A percentile compares a stretch with the other conserved stretches of the same genome.
phyloP scores from a whole-genome alignment of 768 basidiomycete species.

The Calocybe cyanea region DNA sequence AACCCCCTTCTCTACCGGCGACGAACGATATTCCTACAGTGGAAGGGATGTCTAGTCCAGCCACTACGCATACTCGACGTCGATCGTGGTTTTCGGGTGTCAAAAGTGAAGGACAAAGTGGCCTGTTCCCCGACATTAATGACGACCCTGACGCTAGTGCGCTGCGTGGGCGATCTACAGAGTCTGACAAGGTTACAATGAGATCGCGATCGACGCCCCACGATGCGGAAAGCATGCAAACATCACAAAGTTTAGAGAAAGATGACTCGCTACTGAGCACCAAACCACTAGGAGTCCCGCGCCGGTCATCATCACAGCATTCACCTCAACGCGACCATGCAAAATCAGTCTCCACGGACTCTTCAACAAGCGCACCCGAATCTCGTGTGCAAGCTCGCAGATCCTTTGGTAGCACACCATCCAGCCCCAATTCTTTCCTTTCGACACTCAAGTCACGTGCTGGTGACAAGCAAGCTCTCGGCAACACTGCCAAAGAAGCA shows the following conservation, averaged over 20 bases:
- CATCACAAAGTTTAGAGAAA: conserved; percentile 11
- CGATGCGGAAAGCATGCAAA: conserved; percentile 17
- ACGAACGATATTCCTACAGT: conserved; percentile 7
- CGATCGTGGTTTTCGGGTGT: conserved; percentile 56
- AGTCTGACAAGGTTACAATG: conserved; percentile 23
- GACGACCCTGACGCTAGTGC: conserved; percentile 22
- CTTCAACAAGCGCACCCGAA: conserved; percentile 17
- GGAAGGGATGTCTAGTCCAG: conserved; percentile 14
- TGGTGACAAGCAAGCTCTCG: conserved; percentile 80
- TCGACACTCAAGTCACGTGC: conserved; percentile 75
- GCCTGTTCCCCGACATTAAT: conserved; percentile 15
- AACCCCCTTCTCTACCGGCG: conserved; percentile 7
- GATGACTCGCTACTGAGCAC: conserved; percentile 9
- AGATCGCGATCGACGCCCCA: conserved; percentile 33
- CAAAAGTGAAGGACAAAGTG: conserved; percentile 33
- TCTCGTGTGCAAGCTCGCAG: conserved; percentile 32
- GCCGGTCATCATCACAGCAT: conserved; percentile 43
- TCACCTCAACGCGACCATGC: conserved; percentile 38
- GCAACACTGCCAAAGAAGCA: conserved; percentile 81
- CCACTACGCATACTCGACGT: conserved; percentile 35
- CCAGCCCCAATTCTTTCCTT: conserved; percentile 64
- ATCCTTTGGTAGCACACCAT: conserved; percentile 29
- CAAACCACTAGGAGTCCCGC: conserved; percentile 18
- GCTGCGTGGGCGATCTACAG: conserved; percentile 34
- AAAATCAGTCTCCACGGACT: conserved; percentile 20